These are phyloP conservation scores for Fusarium goolgardi DNA, from an alignment of 2,329 filamentous ascomycete genomes.

Conservation along the genomic window DNA sequence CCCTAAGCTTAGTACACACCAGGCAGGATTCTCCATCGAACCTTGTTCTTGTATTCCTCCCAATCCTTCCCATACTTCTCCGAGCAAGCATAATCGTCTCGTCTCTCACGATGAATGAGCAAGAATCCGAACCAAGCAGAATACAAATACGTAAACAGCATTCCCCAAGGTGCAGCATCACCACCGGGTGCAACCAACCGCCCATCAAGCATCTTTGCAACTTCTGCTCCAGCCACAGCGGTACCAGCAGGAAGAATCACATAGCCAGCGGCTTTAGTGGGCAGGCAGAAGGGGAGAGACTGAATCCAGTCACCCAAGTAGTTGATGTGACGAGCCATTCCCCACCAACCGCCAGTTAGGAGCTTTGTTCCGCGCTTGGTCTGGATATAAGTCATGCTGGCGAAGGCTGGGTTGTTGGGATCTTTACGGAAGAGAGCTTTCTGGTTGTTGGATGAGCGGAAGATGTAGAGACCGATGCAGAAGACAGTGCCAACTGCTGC, in stretches of 20 bases:
- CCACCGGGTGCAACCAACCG: slow-evolving; percentile 75
- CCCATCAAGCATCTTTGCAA: slow-evolving; percentile 66
- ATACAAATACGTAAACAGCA: slow-evolving; percentile 91
- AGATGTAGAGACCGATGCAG: slow-evolving; percentile 80
- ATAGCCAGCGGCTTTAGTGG: slow-evolving; percentile 85
- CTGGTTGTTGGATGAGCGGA: slow-evolving; percentile 88
- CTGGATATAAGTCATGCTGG: slow-evolving; percentile 83
- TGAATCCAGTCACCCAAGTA: slow-evolving; percentile 94
- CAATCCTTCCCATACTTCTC: slow-evolving; percentile 91
- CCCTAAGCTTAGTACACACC: slow-evolving; percentile 60
- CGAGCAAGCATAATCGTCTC: slow-evolving; percentile 88
- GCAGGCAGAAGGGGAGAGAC: slow-evolving; percentile 85
- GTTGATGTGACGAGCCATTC: slow-evolving; percentile 88
- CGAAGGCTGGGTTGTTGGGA: slow-evolving; percentile 79
- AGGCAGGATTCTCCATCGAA: slow-evolving; percentile 82
- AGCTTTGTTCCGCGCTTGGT: slow-evolving; percentile 83
- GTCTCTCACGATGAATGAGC: slow-evolving; percentile 82
- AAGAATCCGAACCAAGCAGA: slow-evolving; percentile 87
- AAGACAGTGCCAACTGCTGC: slow-evolving; percentile 73
- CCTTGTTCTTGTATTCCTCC: slow-evolving; percentile 83
- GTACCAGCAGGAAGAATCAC: slow-evolving; percentile 68
- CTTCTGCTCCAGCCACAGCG: slow-evolving; percentile 54
- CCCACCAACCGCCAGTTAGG: slow-evolving; percentile 91
- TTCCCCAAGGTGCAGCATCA: slow-evolving; percentile 82
- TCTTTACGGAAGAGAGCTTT: slow-evolving; percentile 94